A percentile compares a stretch with the other conserved stretches of the same genome.
These are phyloP conservation scores for Drosera spatulata DNA, from an alignment of 179 eudicot genomes.

Conservation along the genomic window DNA sequence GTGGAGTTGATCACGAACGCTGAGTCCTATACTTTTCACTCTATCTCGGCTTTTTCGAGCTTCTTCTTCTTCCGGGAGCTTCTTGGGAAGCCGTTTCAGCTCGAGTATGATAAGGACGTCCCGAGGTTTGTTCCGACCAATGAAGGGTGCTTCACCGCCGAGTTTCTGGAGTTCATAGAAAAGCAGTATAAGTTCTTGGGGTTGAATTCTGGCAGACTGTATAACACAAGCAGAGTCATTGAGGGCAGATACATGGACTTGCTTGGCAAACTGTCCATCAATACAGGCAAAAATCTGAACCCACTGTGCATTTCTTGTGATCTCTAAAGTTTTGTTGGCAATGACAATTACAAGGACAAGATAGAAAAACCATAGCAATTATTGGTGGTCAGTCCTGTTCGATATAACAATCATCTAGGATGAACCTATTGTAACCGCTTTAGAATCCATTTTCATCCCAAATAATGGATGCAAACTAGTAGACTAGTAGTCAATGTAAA, in stretches of 20 bases:
- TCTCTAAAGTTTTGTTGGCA: too few relatives aligned
- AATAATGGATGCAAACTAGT: too few relatives aligned
- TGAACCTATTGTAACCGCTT: too few relatives aligned
- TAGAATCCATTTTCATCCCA: too few relatives aligned
- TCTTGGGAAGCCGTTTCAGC: constrained; percentile 18
- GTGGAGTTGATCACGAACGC: constrained; percentile 23
- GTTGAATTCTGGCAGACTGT: constrained; percentile 23
- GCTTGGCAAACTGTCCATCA: constrained; percentile 13
- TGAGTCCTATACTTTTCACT: constrained; percentile 35
- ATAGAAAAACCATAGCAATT: too few relatives aligned
- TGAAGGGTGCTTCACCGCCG: constrained; percentile 25
- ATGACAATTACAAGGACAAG: too few relatives aligned
- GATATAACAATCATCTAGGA: too few relatives aligned
- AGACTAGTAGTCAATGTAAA: too few relatives aligned
- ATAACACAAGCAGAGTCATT: constrained; percentile 27
- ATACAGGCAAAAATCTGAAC: constrained; percentile 3
- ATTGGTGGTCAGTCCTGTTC: too few relatives aligned
- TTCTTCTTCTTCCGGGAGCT: constrained; percentile 18
- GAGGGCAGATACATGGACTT: constrained; percentile 31
- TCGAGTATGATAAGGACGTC: constrained; percentile 5
- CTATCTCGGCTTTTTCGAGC: constrained; percentile 25
- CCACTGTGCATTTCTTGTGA: neutral
- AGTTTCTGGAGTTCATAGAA: constrained; percentile 13
- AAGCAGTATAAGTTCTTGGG: constrained; percentile 12
- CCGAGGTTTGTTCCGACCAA: constrained; percentile 19